phyloP scores from a whole-genome alignment of 2,329 filamentous ascomycete genomes.

The Neofusicoccum sp. region DNA sequence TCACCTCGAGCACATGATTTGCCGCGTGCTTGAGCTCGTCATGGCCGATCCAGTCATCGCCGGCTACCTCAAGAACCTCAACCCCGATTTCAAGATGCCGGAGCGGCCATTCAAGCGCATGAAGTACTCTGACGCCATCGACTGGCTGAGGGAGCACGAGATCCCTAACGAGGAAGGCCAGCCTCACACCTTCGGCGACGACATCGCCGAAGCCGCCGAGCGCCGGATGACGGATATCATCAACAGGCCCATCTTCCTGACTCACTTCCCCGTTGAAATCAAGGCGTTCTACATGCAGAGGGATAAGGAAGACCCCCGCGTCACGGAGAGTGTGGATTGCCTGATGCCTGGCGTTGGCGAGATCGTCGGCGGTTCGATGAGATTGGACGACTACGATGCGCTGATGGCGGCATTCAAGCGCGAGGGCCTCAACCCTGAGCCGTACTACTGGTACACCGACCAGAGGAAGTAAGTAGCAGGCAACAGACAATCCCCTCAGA shows the following conservation, averaged over 20 bases:
- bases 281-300: slow-evolving; percentile 99
- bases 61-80: slow-evolving; percentile 75
- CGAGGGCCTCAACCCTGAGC: slow-evolving; percentile 77
- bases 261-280: slow-evolving; percentile 95
- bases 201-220: slow-evolving; percentile 97
- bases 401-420: slow-evolving; percentile 83
- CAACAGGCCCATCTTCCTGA: slow-evolving; percentile 92
- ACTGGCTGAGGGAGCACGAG: slow-evolving; percentile 86
- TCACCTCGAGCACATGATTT: slow-evolving; percentile 86
- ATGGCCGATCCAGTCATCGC: slow-evolving; percentile 72
- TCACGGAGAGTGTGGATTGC: slow-evolving; percentile 89
- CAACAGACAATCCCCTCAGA: not conserved
- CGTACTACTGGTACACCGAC: slow-evolving; percentile 99
- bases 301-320: slow-evolving; percentile 71
- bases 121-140: slow-evolving; percentile 90
- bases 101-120: slow-evolving; percentile 88
- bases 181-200: slow-evolving; percentile 88
- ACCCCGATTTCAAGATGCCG: slow-evolving; percentile 84
- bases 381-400: slow-evolving; percentile 88
- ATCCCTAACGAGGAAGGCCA: slow-evolving; percentile 92
- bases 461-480: slow-evolving; percentile 74
- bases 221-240: slow-evolving; percentile 96
- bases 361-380: slow-evolving; percentile 95
- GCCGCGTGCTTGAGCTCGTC: slow-evolving; percentile 75
- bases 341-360: slow-evolving; percentile 93